Conservation (phyloP, 1,284 basidiomycete genomes). For the Trichosporon ovoides region DNA sequence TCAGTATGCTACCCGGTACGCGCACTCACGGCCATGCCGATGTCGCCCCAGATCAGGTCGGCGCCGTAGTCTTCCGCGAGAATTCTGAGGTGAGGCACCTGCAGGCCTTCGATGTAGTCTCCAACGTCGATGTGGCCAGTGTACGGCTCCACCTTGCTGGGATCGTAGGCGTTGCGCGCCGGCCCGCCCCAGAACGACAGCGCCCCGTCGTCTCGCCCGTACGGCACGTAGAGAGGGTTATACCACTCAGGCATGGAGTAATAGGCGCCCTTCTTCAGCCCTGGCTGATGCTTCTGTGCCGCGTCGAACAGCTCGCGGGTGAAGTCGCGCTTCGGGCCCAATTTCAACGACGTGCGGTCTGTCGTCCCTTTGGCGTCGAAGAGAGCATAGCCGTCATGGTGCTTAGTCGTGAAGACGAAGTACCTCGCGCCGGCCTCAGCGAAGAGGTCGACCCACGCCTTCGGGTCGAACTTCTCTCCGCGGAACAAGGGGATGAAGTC, state of each 20-base stretch:
- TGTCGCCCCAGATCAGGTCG: slow-evolving; percentile 58
- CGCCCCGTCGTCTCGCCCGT: slow-evolving; percentile 49
- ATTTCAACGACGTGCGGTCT: slow-evolving; percentile 53
- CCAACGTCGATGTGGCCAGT: slow-evolving; percentile 54
- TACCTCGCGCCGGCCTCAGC: slow-evolving; percentile 59
- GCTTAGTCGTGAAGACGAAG: slow-evolving; percentile 57
- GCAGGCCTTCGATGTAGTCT: slow-evolving; percentile 57
- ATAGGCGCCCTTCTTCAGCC: slow-evolving; percentile 22
- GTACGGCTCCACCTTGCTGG: slow-evolving; percentile 55
- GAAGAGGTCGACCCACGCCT: slow-evolving; percentile 56
- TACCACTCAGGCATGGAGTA: slow-evolving; percentile 54
- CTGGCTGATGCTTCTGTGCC: slow-evolving; percentile 42
- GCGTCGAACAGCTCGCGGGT: slow-evolving; percentile 55
- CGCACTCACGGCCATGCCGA: slow-evolving; percentile 50
- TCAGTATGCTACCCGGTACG: slow-evolving; percentile 50
- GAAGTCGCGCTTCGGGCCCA: slow-evolving; percentile 57
- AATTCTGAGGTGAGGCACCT: slow-evolving; percentile 57
- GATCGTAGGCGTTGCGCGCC: slow-evolving; percentile 55
- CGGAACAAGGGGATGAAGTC: slow-evolving; percentile 58
- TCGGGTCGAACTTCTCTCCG: slow-evolving; percentile 55
- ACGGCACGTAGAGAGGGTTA: slow-evolving; percentile 55
- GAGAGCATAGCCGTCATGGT: slow-evolving; percentile 51
- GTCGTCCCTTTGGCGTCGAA: slow-evolving; percentile 56
- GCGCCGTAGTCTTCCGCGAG: slow-evolving; percentile 55
- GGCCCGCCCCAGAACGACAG: slow-evolving; percentile 53